Evolutionary conservation across 2,329 filamentous ascomycete species (phyloP), one percentile per base, ranked within the genome.

Genomic region (Aspergillus fischeri): DNA sequence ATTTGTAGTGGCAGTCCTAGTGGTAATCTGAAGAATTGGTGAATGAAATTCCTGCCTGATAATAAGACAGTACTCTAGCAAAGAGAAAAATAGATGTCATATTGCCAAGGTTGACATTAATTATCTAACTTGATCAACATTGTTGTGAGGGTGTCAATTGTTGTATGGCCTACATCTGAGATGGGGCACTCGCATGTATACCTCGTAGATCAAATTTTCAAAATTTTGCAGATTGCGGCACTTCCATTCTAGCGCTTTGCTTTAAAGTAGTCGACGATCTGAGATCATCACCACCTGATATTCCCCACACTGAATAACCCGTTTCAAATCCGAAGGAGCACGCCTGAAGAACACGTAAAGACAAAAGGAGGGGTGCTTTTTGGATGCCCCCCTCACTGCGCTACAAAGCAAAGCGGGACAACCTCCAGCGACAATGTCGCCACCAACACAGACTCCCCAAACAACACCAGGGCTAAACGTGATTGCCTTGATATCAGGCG

Each of bases 401-500:
- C 32, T 35, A 11, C 42, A 4, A 4, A 24, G 8, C 20, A 3
- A 45, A 24, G 42, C 42, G 42, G 42, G 42, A 45, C 49, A 29
- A 53, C 29, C 29, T 24, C 45, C 28, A 25, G 58, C 57, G 58
- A 60, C 65, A 81, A 47, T 47, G 44, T 47, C 80, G 78, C 66
- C 76, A 55, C 44, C 25, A 64, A 71, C 57, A 49, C 53, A 52
- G 44, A 49, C n/a, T 75, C 79, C 50, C 21, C 45, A 47, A 38
- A 52, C 55, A 55, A 29, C 59, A 21, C 47, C 60, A 44, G 60
- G 68, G 28, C 71, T 84, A 7, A 88, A 92, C 65, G 92, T 97
- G 62, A 92, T 99, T 65, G 93, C 91, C 51, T 81, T 99, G 60
- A 88, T 99, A 63, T 99, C 94, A 21, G 94, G 94, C 59, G 94